Conservation (phyloP, 1,284 basidiomycete genomes). For the Ceratobasidium sp. region DNA sequence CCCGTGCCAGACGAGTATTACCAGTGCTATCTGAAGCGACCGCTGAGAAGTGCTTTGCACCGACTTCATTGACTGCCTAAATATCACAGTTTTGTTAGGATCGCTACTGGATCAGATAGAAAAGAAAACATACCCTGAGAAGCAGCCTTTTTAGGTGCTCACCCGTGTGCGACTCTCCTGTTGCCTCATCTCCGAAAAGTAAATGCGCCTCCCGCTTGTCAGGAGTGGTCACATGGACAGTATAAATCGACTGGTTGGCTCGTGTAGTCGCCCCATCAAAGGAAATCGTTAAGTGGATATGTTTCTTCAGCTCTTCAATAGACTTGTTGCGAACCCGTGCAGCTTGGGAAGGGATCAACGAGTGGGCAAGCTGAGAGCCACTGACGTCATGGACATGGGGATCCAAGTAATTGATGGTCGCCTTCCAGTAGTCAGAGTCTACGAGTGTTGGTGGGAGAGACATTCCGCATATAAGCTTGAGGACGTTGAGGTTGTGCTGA, state of each 20-base stretch:
- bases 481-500: not conserved
- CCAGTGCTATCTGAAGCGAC: slow-evolving; percentile 55
- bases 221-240: slow-evolving; percentile 51
- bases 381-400: not conserved
- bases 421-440: not conserved
- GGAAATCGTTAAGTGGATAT: slow-evolving; percentile 15
- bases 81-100: not conserved
- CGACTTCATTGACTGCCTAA: slow-evolving; percentile 52
- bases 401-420: not conserved
- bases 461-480: not conserved
- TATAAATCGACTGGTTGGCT: slow-evolving; percentile 43
- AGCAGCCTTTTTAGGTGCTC: slow-evolving; percentile 13
- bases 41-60: slow-evolving; percentile 50
- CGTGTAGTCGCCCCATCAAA: slow-evolving; percentile 27
- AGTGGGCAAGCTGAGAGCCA: not conserved
- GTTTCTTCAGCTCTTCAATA: not conserved
- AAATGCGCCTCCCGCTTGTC: slow-evolving; percentile 46
- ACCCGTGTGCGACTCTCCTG: slow-evolving; percentile 18
- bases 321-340: slow-evolving; percentile 3
- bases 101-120: not conserved
- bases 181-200: slow-evolving; percentile 49
- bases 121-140: not conserved
- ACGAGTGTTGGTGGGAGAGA: slow-evolving; percentile 7
- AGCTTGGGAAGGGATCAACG: slow-evolving; percentile 14
- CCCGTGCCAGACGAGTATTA: slow-evolving; percentile 52